Evolutionary conservation across 768 basidiomycete species (phyloP).

Genomic region (Rhizopogon roseolus): DNA sequence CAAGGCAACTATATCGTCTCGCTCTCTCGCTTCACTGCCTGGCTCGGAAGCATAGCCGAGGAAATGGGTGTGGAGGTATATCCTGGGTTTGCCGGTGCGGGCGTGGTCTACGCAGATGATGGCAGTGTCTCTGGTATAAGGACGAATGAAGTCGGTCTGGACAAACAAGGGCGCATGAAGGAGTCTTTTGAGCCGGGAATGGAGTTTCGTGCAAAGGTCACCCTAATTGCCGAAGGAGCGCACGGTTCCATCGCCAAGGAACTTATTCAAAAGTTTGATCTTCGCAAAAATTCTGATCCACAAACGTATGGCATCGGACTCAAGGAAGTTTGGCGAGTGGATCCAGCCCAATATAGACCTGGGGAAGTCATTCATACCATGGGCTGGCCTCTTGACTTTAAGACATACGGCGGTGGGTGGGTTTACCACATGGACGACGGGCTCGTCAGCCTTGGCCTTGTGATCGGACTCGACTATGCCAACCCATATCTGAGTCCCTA

Average conservation of each 20-base stretch:
- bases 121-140: constrained; percentile 55
- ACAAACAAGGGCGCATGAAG: constrained; percentile 71
- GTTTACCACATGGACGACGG: constrained; percentile 94
- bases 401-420: constrained; percentile 86
- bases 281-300: constrained; percentile 63
- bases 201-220: constrained; percentile 90
- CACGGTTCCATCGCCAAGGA: constrained; percentile 89
- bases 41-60: constrained; percentile 86
- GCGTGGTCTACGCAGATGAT: constrained; percentile 65
- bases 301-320: constrained; percentile 96
- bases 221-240: constrained; percentile 90
- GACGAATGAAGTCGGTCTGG: constrained; percentile 93
- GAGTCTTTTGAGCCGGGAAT: constrained; percentile 93
- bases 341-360: constrained; percentile 53
- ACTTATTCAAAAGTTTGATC: constrained; percentile 65
- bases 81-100: constrained; percentile 93
- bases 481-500: constrained; percentile 94
- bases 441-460: constrained; percentile 85
- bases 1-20: constrained; percentile 91
- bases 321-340: constrained; percentile 96
- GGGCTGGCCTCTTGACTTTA: constrained; percentile 84
- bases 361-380: constrained; percentile 87
- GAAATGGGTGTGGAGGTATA: constrained; percentile 90
- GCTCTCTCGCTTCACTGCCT: constrained; percentile 82
- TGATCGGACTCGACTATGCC: constrained; percentile 90